A percentile compares a stretch with the other conserved stretches of the same genome.
Conservation (phyloP, 1,284 basidiomycete species). For the Rhodotorula sp. region DNA sequence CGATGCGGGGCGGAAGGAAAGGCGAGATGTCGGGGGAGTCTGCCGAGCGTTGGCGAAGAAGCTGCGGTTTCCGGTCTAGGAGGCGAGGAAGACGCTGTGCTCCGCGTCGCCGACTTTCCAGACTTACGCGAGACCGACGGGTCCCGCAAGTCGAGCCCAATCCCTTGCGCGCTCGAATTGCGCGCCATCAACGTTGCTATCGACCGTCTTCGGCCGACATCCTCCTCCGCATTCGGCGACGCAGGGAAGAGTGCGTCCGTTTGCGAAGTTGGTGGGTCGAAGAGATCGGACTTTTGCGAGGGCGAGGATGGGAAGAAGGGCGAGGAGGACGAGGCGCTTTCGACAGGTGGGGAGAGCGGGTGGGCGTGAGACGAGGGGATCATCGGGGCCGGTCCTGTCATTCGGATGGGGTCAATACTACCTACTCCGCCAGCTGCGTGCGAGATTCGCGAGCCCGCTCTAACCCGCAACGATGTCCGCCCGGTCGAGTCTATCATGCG, state of each 20-base stretch:
- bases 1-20: constrained; percentile 26
- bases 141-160: constrained; percentile 2
- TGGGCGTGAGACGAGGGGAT: constrained; percentile 2
- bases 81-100: not conserved
- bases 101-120: not conserved
- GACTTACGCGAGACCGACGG: not conserved
- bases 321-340: not conserved
- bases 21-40: not conserved
- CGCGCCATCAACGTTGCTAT: not conserved
- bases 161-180: not conserved
- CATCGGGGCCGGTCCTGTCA: not conserved
- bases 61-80: not conserved
- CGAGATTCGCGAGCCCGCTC: no score
- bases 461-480: no score
- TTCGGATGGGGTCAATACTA: no score
- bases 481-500: no score
- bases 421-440: no score
- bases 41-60: not conserved
- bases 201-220: not conserved
- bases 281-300: not conserved
- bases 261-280: no score
- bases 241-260: no score
- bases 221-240: not conserved
- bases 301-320: constrained; percentile 7
- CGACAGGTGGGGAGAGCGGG: constrained; percentile 28